Evolutionary conservation across 75 land plant species (phyloP).

Genomic region (Pinus taeda): DNA sequence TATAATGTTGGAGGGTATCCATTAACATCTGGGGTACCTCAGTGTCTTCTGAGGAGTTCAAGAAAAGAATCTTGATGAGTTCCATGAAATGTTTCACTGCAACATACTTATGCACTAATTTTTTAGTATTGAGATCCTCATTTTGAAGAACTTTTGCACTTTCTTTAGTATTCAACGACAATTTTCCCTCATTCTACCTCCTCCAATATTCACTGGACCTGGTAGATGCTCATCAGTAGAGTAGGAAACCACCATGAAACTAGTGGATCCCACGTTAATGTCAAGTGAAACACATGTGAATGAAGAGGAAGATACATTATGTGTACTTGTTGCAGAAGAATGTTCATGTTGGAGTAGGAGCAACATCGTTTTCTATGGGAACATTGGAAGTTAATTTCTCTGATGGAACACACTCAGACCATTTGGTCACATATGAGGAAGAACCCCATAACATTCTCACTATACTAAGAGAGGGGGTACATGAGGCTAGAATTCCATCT

Average conservation of each 20-base stretch:
- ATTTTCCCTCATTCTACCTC: slow-evolving; percentile 19
- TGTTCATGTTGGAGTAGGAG: slow-evolving; percentile 11
- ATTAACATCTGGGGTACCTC: slow-evolving; percentile 58
- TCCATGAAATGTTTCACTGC: slow-evolving; percentile 91
- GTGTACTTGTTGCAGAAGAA: slow-evolving; percentile 15
- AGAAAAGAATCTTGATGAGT: slow-evolving; percentile 79
- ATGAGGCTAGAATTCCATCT: too few species aligned
- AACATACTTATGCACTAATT: slow-evolving; percentile 52
- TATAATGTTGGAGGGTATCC: slow-evolving; percentile 63
- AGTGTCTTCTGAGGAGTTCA: slow-evolving; percentile 52
- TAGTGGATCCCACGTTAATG: neutral
- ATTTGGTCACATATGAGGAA: neutral
- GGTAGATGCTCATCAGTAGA: neutral
- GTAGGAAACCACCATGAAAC: neutral
- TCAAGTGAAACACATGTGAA: neutral
- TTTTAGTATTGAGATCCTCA: slow-evolving; percentile 22
- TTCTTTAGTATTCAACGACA: slow-evolving; percentile 28
- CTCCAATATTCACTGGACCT: slow-evolving; percentile 8
- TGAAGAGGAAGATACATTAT: neutral
- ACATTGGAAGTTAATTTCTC: slow-evolving; percentile 4
- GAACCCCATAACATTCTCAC: slow-evolving; percentile 16
- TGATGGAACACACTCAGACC: neutral
- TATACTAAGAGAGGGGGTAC: neutral
- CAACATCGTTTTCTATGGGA: neutral
- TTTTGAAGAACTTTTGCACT: slow-evolving; percentile 25